Base-by-base conservation (phyloP, 805 yeast species). In the Danielia reshetovae region DNA sequence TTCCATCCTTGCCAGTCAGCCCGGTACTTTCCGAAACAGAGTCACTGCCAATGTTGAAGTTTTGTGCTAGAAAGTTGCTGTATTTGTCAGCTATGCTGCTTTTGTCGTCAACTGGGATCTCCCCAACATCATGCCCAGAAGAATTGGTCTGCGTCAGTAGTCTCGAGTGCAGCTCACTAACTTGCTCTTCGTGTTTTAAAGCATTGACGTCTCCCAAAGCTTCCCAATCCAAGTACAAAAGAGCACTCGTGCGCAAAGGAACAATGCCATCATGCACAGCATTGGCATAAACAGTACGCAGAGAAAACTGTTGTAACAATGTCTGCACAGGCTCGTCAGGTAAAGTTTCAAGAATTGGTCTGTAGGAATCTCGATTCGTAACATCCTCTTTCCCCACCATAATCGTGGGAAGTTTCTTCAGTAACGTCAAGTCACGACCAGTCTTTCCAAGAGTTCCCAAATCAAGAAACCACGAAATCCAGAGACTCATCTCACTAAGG, bases 201-300 rank as follows among this genome's bases (percentile, higher is more conserved):
- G 52, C 60, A 9, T 51, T 52, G 4, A 65, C 66, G 24, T 63
- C 64, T 2, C 70, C 71, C 22, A 68, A 47, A 1, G 72, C 71
- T 19, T 55, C 54, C 58, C 66, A 68, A 42, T 68, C 74, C 33
- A 68, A 46, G 34, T 65, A 68, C 14, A 68, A 47, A 33, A 68
- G 49, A 1, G 70, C 68, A 21, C 69, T 54, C 1, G 74, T 68
- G 30, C 74, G 48, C 21, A 68, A 51, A 2, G 74, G 74, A 1
- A 66, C 72, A 14, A 68, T 67, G 2, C 74, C 74, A 40, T 68
- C 74, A 36, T 67, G 66, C 11, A 68, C 52, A 4, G 70, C 68
- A 43, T 68, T 68, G 12, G 74, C 72, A 42, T 68, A 68, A 4
- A 66, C 41, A 2, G 69, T 61, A 24, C 66, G 54, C 39, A 55